phyloP scores from a whole-genome alignment of 2,329 filamentous ascomycete genomes.

The Cytospora schulzeri region DNA sequence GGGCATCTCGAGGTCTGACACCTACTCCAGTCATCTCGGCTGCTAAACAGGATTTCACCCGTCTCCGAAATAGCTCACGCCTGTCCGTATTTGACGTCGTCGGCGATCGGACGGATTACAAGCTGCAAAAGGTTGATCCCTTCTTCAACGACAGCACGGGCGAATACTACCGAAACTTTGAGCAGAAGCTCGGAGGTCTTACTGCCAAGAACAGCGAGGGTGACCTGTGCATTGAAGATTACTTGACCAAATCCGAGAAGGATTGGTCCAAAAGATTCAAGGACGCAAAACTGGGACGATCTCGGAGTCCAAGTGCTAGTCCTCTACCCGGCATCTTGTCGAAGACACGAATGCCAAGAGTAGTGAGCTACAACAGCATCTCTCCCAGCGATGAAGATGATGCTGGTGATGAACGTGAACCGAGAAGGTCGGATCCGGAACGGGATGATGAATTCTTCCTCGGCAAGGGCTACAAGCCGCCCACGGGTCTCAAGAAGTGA shows the following conservation, averaged over 20 bases:
- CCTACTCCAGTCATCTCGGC: slow-evolving; percentile 25
- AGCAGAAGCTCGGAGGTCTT: slow-evolving; percentile 57
- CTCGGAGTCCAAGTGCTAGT: slow-evolving; percentile 41
- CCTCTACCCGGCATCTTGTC: slow-evolving; percentile 30
- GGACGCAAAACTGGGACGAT: slow-evolving; percentile 57
- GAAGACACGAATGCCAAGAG: slow-evolving; percentile 31
- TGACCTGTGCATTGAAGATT: slow-evolving; percentile 65
- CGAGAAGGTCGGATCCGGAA: slow-evolving; percentile 29
- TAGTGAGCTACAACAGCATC: slow-evolving; percentile 34
- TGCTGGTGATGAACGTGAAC: slow-evolving; percentile 28
- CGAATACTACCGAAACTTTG: slow-evolving; percentile 61
- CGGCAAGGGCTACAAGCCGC: slow-evolving; percentile 56
- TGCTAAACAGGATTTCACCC: slow-evolving; percentile 24
- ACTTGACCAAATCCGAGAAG: slow-evolving; percentile 66
- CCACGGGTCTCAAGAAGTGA: slow-evolving; percentile 56
- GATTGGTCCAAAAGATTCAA: slow-evolving; percentile 64
- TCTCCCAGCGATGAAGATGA: slow-evolving; percentile 41
- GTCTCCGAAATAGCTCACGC: slow-evolving; percentile 43
- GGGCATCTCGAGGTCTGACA: not conserved
- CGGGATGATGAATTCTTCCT: slow-evolving; percentile 58
- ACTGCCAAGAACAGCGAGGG: slow-evolving; percentile 57
- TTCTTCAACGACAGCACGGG: slow-evolving; percentile 67
- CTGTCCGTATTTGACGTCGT: slow-evolving; percentile 60
- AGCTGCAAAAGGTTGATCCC: slow-evolving; percentile 66
- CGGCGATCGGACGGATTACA: slow-evolving; percentile 62